Evolutionary conservation across 202 grass and related monocot species (phyloP), one percentile per base, ranked within the genome.

Genomic region (Cymbopogon flexuosus): DNA sequence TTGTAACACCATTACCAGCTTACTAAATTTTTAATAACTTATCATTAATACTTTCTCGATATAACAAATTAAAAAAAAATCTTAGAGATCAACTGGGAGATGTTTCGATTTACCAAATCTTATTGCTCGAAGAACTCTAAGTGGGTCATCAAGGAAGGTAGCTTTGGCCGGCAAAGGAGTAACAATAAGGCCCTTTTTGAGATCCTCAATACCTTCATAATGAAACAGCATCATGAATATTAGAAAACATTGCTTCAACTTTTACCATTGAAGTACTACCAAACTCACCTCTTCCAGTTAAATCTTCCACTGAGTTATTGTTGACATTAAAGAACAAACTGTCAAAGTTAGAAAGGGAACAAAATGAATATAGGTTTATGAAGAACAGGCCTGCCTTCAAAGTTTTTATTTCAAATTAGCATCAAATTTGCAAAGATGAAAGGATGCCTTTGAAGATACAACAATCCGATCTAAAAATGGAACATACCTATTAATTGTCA

Each of bases 251-350:
- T 12, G 68, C 72, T 82, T 39, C 29, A 81, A 70, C 36, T 82
- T 68, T 39, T 58, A 78, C 40, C 27, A 68, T 12, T 45, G 14
- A 74, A 57, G 24, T 23, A 58, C 67, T 19, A 76, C 24, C n/a
- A 73, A 83, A 73, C 61, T 65, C 74, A 98, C 95, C 92, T 93
- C 90, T 89, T 83, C 84, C 90, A 35, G 95, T 98, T 19, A 98
- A 47, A 93, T 98, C 95, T 95, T 98, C 92, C 65, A 98, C 86
- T 18, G 80, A 78, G 59, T 81, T 83, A 72, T 85, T 95, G 86
- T 95, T 98, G 69, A 98, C 91, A 75, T 95, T 98, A 72, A 88
- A 98, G 83, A 95, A 98, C 79, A 98, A 86, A 62, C 90, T 98
- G 88, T 61, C 62, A 43, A 84, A 78, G 3, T 66, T 83, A 60